Conservation (phyloP, 441 rosid species). For the Gossypium aridum region DNA sequence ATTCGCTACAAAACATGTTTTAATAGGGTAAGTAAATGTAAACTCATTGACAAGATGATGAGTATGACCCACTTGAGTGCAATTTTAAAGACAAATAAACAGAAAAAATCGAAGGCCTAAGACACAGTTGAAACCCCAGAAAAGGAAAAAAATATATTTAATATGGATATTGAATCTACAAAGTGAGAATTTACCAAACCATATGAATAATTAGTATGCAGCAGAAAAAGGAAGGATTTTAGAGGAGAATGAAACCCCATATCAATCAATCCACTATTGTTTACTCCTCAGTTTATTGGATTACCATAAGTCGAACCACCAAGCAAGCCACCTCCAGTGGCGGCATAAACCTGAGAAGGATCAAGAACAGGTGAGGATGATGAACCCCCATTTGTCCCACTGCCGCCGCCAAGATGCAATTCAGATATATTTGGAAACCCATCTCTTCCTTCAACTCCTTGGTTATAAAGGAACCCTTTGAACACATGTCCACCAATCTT, state of each 20-base stretch:
- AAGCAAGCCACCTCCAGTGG: slow-evolving; percentile 45
- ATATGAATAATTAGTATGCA: slow-evolving; percentile 28
- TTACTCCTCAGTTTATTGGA: slow-evolving; percentile 36
- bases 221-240: not conserved
- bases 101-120: slow-evolving; percentile 11
- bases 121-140: slow-evolving; percentile 15
- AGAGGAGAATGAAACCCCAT: not conserved
- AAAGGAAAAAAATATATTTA: not conserved
- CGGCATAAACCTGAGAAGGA: slow-evolving; percentile 49
- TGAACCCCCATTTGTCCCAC: slow-evolving; percentile 41
- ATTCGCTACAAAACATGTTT: slow-evolving; percentile 16
- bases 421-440: slow-evolving; percentile 70
- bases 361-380: slow-evolving; percentile 50
- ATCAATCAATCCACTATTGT: not conserved
- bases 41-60: slow-evolving; percentile 16
- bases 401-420: slow-evolving; percentile 40
- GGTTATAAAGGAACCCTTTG: slow-evolving; percentile 86
- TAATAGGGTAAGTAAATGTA: slow-evolving; percentile 12
- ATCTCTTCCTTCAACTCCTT: slow-evolving; percentile 65
- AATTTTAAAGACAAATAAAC: slow-evolving; percentile 7
- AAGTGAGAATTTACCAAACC: slow-evolving; percentile 20
- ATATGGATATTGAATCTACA: slow-evolving; percentile 14
- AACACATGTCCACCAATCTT: slow-evolving; percentile 32
- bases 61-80: slow-evolving; percentile 13
- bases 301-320: slow-evolving; percentile 57